Evolutionary conservation across 345 rosid genomes (phyloP).

Genomic region (Eucalyptus urophylla): DNA sequence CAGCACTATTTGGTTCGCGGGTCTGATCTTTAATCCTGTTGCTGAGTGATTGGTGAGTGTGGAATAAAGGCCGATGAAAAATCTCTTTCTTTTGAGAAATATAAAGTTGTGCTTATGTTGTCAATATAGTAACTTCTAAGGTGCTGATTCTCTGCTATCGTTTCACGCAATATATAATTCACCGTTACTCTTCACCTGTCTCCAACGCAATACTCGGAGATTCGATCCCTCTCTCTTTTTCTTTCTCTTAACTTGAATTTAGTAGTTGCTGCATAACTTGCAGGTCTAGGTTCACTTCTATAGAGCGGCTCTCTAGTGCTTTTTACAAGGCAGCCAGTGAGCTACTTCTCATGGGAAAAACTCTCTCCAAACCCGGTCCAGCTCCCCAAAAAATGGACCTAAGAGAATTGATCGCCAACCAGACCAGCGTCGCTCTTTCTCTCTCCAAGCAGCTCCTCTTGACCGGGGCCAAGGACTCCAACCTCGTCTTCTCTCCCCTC

Average conservation of each 20-base stretch:
- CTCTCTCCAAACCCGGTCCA: neutral
- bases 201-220: neutral
- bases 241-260: neutral
- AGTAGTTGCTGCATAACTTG: neutral
- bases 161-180: neutral
- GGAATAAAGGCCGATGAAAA: neutral
- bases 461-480: conserved; percentile 31
- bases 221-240: neutral
- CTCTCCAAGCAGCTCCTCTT: conserved; percentile 34
- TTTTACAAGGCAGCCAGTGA: neutral
- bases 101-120: neutral
- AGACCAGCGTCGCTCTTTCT: conserved; percentile 39
- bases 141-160: neutral
- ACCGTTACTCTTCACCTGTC: neutral
- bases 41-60: neutral
- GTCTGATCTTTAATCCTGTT: neutral
- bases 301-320: neutral
- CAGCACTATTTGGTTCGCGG: neutral
- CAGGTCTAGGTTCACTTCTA: neutral
- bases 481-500: conserved; percentile 69
- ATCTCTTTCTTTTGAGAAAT: neutral
- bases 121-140: neutral
- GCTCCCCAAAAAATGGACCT: conserved; percentile 39
- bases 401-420: conserved; percentile 33
- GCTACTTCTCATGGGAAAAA: neutral